Percentiles rank a stretch among this genome's conserved stretches.
Conservation (phyloP, 768 basidiomycete species). For the Termitomyces titanicus region DNA sequence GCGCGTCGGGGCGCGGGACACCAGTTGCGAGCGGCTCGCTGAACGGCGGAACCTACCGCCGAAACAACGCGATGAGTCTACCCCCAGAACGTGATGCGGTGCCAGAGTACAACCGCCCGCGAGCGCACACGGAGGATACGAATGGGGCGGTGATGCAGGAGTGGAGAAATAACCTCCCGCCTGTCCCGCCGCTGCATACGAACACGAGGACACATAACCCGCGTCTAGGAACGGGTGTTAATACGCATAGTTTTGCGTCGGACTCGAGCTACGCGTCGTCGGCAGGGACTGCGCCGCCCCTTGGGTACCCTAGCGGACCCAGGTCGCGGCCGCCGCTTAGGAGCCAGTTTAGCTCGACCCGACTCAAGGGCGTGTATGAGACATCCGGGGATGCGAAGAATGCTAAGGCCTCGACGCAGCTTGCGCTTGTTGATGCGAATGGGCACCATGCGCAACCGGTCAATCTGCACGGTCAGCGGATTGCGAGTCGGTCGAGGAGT, state of each 20-base stretch:
- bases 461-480: constrained; percentile 24
- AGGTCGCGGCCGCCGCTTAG: constrained; percentile 47
- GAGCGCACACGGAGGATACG: constrained; percentile 68
- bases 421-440: constrained; percentile 22
- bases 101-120: constrained; percentile 47
- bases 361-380: constrained; percentile 52
- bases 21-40: constrained; percentile 35
- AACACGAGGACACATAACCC: constrained; percentile 36
- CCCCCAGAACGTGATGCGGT: constrained; percentile 53
- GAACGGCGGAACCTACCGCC: constrained; percentile 36
- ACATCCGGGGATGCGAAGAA: constrained; percentile 29
- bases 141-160: constrained; percentile 60
- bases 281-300: constrained; percentile 19
- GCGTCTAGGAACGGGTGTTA: constrained; percentile 45
- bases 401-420: constrained; percentile 18
- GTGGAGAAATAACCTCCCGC: constrained; percentile 54
- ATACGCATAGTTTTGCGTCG: constrained; percentile 38
- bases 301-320: constrained; percentile 20
- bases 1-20: constrained; percentile 67
- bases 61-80: constrained; percentile 56
- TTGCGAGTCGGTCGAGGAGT: constrained; percentile 61
- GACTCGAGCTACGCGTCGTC: constrained; percentile 35
- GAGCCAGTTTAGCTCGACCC: constrained; percentile 69
- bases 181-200: constrained; percentile 24
- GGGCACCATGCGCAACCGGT: constrained; percentile 24